A percentile compares a stretch with the other conserved stretches of the same genome.
These are phyloP conservation scores for Melanopsichium pennsylvanicum DNA, from an alignment of 1,284 basidiomycete genomes.

Conservation along the genomic window DNA sequence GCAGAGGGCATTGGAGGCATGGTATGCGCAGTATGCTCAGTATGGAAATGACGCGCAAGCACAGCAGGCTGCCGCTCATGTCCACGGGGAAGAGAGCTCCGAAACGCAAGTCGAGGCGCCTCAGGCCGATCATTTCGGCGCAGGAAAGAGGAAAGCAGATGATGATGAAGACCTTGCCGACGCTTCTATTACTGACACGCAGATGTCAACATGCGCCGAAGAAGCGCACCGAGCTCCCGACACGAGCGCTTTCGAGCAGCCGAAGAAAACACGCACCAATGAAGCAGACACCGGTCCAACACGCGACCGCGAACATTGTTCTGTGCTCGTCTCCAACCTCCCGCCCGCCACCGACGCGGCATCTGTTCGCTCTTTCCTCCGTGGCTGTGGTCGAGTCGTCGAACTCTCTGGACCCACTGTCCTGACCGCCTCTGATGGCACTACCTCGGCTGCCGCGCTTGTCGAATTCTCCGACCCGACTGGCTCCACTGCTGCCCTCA, in stretches of 20 bases:
- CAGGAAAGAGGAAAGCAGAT: conserved; percentile 51
- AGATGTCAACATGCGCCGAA: conserved; percentile 9
- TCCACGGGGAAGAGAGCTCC: conserved; percentile 3
- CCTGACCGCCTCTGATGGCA: conserved; percentile 31
- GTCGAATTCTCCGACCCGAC: conserved; percentile 66
- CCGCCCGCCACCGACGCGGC: conserved; percentile 72
- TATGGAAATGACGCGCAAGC: conserved; percentile 72
- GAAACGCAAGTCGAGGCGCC: conserved; percentile 24
- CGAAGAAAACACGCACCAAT: conserved; percentile 52
- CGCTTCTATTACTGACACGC: conserved; percentile 16
- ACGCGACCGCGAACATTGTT: conserved; percentile 91
- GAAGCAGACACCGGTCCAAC: conserved; percentile 11
- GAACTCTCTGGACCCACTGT: conserved; percentile 51
- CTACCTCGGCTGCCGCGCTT: conserved; percentile 59
- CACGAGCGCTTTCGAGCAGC: conserved; percentile 6
- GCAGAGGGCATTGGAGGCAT: conserved; percentile 70
- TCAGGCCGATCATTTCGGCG: neutral
- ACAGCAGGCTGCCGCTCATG: neutral
- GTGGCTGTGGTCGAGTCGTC: conserved; percentile 70
- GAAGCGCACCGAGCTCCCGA: neutral
- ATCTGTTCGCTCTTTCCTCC: conserved; percentile 79
- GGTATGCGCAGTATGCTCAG: conserved; percentile 39
- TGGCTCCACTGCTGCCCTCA: conserved; percentile 79
- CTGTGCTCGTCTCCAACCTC: conserved; percentile 83
- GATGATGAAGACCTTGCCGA: conserved; percentile 18